A percentile compares a stretch with the other conserved stretches of the same genome.
Conservation (phyloP, 169 alveolate genomes). For the Eimeria necatrix region DNA sequence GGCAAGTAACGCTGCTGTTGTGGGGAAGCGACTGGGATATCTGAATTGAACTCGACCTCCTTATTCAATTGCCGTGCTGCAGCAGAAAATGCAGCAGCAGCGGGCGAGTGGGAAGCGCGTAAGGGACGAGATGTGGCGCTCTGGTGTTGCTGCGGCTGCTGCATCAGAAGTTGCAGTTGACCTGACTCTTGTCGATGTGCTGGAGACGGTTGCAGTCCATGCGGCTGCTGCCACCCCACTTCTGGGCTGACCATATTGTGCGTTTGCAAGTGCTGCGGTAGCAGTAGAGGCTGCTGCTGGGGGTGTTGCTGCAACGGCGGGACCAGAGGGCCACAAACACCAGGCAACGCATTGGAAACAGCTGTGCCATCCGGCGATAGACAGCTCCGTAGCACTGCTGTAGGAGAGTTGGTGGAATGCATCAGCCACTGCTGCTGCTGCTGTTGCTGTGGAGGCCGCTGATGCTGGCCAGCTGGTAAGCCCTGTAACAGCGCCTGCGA, state of each 20-base stretch:
- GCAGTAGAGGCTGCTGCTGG: conserved; percentile 51
- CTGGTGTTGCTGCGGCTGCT: conserved; percentile 59
- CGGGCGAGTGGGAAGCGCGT: conserved; percentile 12
- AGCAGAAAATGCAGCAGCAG: conserved; percentile 36
- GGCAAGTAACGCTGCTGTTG: conserved; percentile 51
- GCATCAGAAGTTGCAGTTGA: conserved; percentile 25
- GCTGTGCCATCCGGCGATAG: conserved; percentile 12
- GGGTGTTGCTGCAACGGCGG: conserved; percentile 31
- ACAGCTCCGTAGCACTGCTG: conserved; percentile 45
- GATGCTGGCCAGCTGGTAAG: not conserved
- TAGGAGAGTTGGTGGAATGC: not conserved
- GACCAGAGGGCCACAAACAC: not conserved
- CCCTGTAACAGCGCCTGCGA: conserved; percentile 28
- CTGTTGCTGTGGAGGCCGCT: not conserved
- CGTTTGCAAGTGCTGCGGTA: conserved; percentile 32
- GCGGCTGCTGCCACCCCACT: conserved; percentile 44
- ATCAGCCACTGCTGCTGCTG: conserved; percentile 60
- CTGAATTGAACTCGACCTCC: conserved; percentile 9
- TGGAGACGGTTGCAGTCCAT: not conserved
- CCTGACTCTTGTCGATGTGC: conserved; percentile 35
- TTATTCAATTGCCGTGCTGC: conserved; percentile 19
- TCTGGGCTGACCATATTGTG: conserved; percentile 20
- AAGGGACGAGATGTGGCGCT: not conserved
- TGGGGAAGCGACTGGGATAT: not conserved
- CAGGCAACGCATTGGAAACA: conserved; percentile 2